These are phyloP conservation scores for Cyclocybe aegerita DNA, from an alignment of 768 basidiomycete genomes.

Conservation along the genomic window DNA sequence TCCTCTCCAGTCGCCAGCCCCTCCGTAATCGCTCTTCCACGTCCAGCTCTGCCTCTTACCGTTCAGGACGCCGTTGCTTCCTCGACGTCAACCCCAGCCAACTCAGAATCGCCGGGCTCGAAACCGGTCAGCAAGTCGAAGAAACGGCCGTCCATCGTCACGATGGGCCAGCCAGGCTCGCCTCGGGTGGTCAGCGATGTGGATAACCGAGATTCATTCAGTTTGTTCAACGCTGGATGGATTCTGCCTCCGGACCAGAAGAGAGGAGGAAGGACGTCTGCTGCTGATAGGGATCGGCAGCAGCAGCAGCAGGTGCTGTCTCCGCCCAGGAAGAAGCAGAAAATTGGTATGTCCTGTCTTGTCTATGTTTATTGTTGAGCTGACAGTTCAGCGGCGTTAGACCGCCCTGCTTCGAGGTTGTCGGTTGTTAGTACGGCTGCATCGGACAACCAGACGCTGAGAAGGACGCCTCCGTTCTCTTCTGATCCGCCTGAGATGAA, in stretches of 20 bases:
- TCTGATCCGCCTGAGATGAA: constrained; percentile 21
- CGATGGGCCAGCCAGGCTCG: constrained; percentile 28
- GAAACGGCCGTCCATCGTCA: constrained; percentile 28
- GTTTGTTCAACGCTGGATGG: constrained; percentile 85
- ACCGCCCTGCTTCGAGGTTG: constrained; percentile 41
- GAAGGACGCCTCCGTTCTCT: constrained; percentile 13
- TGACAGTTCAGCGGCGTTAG: constrained; percentile 14
- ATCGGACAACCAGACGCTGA: constrained; percentile 44
- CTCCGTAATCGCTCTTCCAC: constrained; percentile 7
- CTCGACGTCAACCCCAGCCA: too few relatives aligned
- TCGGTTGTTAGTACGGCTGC: constrained; percentile 46
- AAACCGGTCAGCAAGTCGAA: constrained; percentile 4
- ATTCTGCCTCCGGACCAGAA: constrained; percentile 76
- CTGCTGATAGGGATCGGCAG: constrained; percentile 37
- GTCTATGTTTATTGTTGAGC: constrained; percentile 7
- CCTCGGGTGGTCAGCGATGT: constrained; percentile 70
- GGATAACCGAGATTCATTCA: constrained; percentile 72
- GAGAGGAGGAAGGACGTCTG: constrained; percentile 49
- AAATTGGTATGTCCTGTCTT: constrained; percentile 33
- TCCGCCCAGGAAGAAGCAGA: constrained; percentile 56
- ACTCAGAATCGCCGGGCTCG: too few relatives aligned
- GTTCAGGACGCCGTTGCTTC: not conserved
- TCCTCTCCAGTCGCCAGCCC: too few relatives aligned
- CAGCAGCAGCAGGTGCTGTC: constrained; percentile 24
- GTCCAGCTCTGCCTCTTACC: not conserved